Base-by-base conservation (phyloP, 2,329 filamentous ascomycete genomes). In the Fusarium paranaense region DNA sequence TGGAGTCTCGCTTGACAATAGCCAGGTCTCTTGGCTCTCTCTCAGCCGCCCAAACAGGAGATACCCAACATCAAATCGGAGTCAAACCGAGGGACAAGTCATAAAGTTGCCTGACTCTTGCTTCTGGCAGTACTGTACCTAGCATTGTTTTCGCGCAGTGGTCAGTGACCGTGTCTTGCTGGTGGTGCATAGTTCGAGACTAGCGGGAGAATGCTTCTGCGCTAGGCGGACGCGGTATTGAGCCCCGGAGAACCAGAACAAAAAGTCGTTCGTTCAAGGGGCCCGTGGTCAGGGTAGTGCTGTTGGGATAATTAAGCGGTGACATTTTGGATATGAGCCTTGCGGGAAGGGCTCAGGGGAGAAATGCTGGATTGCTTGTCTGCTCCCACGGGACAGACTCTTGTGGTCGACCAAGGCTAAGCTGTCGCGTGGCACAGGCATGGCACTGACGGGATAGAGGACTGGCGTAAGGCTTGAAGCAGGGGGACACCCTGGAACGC, bases 361-460 rank as follows among this genome's bases (percentile, higher is more conserved):
- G 37, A 38, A 60, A 42, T 60, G 25, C 27, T 45, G 22, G 42
- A 47, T 25, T 25, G 33, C 35, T 27, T 38, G 56, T 59, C 56
- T 52, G 16, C 47, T 52, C 18, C 47, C 47, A 30, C 47, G 50
- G 27, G 50, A 52, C 18, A 32, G 47, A 54, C 50, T 54, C 47
- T 54, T 18, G 27, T 20, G 47, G 47, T 20, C 47, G 7, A 57
- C 32, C 25, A 18, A 57, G 33, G 14, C 62, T 62, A 59, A 69
- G 59, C 52, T 73, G 71, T 76, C 75, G 75, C 73, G 69, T 77
- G 75, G 54, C 75, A 74, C 69, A 64, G 71, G 71, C 75, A 73
- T 77, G 73, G 75, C 75, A 76, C 74, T 75, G 74, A 77, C 70
- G 64, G 47, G 27, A 40, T 33, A 33, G 50, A 57, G 25, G 35